These are phyloP conservation scores for Ustanciosporium gigantosporum DNA, from an alignment of 1,284 basidiomycete genomes.

Conservation along the genomic window DNA sequence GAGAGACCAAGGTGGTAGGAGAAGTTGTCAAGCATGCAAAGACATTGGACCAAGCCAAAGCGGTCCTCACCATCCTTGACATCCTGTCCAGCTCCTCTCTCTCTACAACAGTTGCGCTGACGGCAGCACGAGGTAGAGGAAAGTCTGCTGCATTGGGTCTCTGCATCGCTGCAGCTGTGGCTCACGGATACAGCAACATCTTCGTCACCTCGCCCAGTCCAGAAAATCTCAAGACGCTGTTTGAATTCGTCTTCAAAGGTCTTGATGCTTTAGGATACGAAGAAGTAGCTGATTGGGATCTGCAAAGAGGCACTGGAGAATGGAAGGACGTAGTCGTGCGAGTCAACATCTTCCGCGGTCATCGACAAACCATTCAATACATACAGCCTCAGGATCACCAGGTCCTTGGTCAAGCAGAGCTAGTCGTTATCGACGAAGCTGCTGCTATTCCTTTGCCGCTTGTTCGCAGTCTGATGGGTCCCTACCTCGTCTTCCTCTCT, in stretches of 20 bases:
- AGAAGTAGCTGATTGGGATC: slow-evolving; percentile 96
- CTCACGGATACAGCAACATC: slow-evolving; percentile 95
- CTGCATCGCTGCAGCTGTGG: slow-evolving; percentile 87
- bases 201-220: slow-evolving; percentile 98
- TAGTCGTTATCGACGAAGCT: slow-evolving; percentile 97
- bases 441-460: slow-evolving; percentile 96
- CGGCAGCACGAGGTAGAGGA: slow-evolving; percentile 90
- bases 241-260: slow-evolving; percentile 97
- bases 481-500: slow-evolving; percentile 96
- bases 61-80: slow-evolving; percentile 57
- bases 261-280: slow-evolving; percentile 93
- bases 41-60: slow-evolving; percentile 77
- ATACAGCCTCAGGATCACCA: slow-evolving; percentile 97
- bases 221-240: slow-evolving; percentile 96
- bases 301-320: slow-evolving; percentile 92
- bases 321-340: slow-evolving; percentile 94
- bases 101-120: slow-evolving; percentile 91
- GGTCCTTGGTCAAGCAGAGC: slow-evolving; percentile 94
- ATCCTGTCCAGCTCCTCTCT: slow-evolving; percentile 65
- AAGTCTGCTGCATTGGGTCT: slow-evolving; percentile 95
- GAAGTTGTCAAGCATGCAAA: slow-evolving; percentile 88
- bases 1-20: slow-evolving; percentile 83
- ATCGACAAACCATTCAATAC: slow-evolving; percentile 65
- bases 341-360: slow-evolving; percentile 83
- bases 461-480: slow-evolving; percentile 90